Base-by-base conservation (phyloP, 2,329 filamentous ascomycete species). In the Mycosphaerella sp. region DNA sequence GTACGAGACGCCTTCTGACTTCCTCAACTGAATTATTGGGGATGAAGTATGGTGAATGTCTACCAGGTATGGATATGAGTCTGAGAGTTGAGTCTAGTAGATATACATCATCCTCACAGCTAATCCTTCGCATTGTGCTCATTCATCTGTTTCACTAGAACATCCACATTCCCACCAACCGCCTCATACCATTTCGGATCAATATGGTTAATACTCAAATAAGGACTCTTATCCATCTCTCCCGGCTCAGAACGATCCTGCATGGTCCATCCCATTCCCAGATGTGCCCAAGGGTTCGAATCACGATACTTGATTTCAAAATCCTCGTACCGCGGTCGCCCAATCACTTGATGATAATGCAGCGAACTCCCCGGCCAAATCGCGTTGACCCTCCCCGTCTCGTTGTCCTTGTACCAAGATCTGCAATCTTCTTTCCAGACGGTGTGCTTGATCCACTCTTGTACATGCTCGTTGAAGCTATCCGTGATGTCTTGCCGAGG, bases 321-420 rank as follows among this genome's bases (percentile, higher is more conserved):
- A 57, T 76, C 73, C 48, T 76, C 73, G 51, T 71, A 75, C 7
- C 74, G 68, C 0, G 72, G 72, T 0, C 54, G 59, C 39, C 62
- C 56, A 14, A 75, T 72, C 8, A 73, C 64, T 51, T 73, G 64
- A 45, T 63, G 67, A 55, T 78, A 80, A 51, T 80, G 77, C 41
- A 80, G 70, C 0, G 72, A 75, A 2, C 70, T 74, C 2, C 78
- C 78, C 0, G 78, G 77, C 72, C 73, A 80, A 1, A 80, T 67
- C 2, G 76, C 57, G 64, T 70, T 70, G 14, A 76, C 73, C 5
- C 73, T 66, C n/a, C 73, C 74, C 1, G 72, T 76, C 21, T 71
- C 69, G 53, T 74, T 73, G 61, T 78, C 72, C 61, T 73, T 74
- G 64, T 76, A 77, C 63, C 57, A 59, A 7, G 44, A 54, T 49